Conservation (phyloP, 139 green algal species). For the Monoraphidium neglectum region DNA sequence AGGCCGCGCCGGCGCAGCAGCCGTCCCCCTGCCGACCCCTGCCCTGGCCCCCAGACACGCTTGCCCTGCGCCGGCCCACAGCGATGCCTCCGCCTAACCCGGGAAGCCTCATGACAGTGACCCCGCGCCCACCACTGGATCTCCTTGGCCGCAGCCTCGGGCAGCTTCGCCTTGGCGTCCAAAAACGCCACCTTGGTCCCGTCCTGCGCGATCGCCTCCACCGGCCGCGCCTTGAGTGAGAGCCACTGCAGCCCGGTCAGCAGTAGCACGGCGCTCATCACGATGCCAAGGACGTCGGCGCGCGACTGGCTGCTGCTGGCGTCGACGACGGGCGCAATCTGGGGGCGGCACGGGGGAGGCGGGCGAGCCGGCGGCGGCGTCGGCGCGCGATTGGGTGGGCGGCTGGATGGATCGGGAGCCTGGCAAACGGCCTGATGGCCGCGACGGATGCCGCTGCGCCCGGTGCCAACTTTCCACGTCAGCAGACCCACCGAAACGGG, state of each 20-base stretch:
- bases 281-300: slow-evolving; percentile 86
- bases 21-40: too few species aligned
- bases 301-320: slow-evolving; percentile 84
- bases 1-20: too few species aligned
- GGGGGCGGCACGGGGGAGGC: neutral
- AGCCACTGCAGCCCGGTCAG: slow-evolving; percentile 93
- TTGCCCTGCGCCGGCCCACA: too few species aligned
- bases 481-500: neutral
- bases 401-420: too few species aligned
- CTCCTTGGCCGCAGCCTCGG: slow-evolving; percentile 42
- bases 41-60: too few species aligned
- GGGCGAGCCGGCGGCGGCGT: neutral
- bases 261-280: slow-evolving; percentile 80
- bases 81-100: too few species aligned
- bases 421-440: neutral
- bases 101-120: too few species aligned
- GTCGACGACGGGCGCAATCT: slow-evolving; percentile 81
- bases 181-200: slow-evolving; percentile 42
- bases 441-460: neutral
- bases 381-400: too few species aligned
- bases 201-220: slow-evolving; percentile 32
- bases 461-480: neutral
- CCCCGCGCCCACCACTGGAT: slow-evolving; percentile 57
- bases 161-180: slow-evolving; percentile 38
- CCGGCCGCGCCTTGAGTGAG: slow-evolving; percentile 21